phyloP scores from a whole-genome alignment of 306 rosid species.

The Sicyos edulis region DNA sequence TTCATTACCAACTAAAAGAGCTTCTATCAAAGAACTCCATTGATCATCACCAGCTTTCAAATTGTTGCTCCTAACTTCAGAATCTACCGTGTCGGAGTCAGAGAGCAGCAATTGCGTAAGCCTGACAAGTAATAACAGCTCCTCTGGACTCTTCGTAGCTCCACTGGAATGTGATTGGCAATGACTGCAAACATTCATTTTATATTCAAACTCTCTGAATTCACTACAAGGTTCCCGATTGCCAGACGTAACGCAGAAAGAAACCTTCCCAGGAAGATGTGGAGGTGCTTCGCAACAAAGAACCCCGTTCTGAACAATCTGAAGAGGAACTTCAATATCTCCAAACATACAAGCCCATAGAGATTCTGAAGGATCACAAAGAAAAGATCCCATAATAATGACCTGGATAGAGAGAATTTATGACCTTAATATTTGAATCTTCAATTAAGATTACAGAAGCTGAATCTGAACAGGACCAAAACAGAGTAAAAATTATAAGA shows the following conservation, averaged over 20 bases:
- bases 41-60: constrained; percentile 50
- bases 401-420: constrained; percentile 44
- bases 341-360: constrained; percentile 92
- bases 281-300: constrained; percentile 77
- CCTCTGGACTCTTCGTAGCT: constrained; percentile 54
- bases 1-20: constrained; percentile 61
- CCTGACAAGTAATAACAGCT: constrained; percentile 75
- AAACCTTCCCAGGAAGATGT: constrained; percentile 58
- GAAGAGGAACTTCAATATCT: constrained; percentile 64
- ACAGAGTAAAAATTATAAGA: constrained; percentile 10
- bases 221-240: constrained; percentile 86
- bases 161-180: constrained; percentile 42
- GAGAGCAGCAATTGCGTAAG: constrained; percentile 67
- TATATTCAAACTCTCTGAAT: constrained; percentile 74
- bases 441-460: background rate
- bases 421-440: constrained; percentile 27
- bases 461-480: background rate
- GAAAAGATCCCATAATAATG: constrained; percentile 75
- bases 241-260: constrained; percentile 73
- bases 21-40: constrained; percentile 56
- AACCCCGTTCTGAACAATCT: constrained; percentile 80
- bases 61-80: constrained; percentile 33
- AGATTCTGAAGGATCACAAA: constrained; percentile 55
- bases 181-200: constrained; percentile 32
- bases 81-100: constrained; percentile 34